A percentile compares a stretch with the other conserved stretches of the same genome.
Conservation (phyloP, 306 rosid species). For the Lupinus albus region DNA sequence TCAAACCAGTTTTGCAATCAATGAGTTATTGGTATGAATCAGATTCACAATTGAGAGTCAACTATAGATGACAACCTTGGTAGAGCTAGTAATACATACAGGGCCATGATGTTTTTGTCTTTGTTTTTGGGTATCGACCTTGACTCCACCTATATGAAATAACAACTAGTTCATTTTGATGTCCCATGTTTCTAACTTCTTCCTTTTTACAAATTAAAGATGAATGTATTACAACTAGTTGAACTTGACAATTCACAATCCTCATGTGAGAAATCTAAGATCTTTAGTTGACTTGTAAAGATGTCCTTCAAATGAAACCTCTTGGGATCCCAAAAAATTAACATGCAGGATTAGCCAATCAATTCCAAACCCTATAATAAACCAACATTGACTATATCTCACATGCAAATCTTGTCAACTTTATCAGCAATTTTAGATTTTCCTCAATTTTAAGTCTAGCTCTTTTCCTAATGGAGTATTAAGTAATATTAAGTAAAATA, state of each 20-base stretch:
- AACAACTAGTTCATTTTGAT: slow-evolving; percentile 31
- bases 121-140: slow-evolving; percentile 29
- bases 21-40: slow-evolving; percentile 9
- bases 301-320: slow-evolving; percentile 45
- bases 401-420: slow-evolving; percentile 37
- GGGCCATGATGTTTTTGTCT: too few species aligned
- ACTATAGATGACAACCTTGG: slow-evolving; percentile 41
- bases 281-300: slow-evolving; percentile 55
- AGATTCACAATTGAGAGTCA: slow-evolving; percentile 28
- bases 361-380: slow-evolving; percentile 41
- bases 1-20: neutral
- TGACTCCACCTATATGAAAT: slow-evolving; percentile 38
- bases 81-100: slow-evolving; percentile 12
- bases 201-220: neutral
- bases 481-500: too few species aligned
- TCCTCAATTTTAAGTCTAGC: too few species aligned
- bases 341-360: slow-evolving; percentile 42
- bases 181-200: slow-evolving; percentile 5
- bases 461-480: too few species aligned
- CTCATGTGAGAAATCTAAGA: slow-evolving; percentile 56
- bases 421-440: too few species aligned
- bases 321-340: slow-evolving; percentile 61
- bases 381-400: slow-evolving; percentile 37
- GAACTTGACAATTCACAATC: slow-evolving; percentile 37
- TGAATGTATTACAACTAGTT: neutral